Base-by-base conservation (phyloP, 371 early-diverging fungal genomes). In the Mucor circinelloides region DNA sequence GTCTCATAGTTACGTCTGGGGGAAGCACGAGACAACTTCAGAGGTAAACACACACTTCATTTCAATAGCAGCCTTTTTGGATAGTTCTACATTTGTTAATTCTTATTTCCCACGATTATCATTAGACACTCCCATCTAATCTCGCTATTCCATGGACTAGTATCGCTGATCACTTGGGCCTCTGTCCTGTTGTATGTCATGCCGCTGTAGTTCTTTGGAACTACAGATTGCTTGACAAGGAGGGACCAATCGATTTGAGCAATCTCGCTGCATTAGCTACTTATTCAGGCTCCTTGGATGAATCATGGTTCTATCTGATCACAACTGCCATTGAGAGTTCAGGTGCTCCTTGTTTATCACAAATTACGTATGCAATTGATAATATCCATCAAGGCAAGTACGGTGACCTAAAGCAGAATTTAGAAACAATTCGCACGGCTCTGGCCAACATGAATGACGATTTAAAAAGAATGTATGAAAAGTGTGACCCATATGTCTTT, bases 291-390 rank as follows among this genome's bases (percentile, higher is more conserved):
- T 87, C 91, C 17, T 78, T 90, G 55, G 98, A 98, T 80, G 98
- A 99, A 84, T 82, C 96, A 0, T 97, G 98, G 97, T 99, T 99
- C 74, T 97, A 95, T 77, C 85, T 98, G 30, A 89, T 97, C 42
- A 92, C 96, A 4, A 87, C 92, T 0, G 94, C 92, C 0, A 96
- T 97, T 58, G 99, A 99, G 69, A 89, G 92, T 23, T 85, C 83
- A 13, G 95, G 97, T 19, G 97, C 94, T 2, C 90, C 89, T 7
- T 93, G 93, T 10, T 69, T 96, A 42, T 69, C 77, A 56, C 83
- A 88, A 38, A 89, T 94, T 34, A 67, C 90, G 6, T 66, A 70
- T 4, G 87, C 89, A 0, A 81, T 90, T 46, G 77, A 83, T 8
- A 79, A 87, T 42, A 83, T 85, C n/a, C 77, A 82, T n/a, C 71